Percentiles rank a stretch among this genome's conserved stretches.
Evolutionary conservation across 2,329 filamentous ascomycete genomes (phyloP).

Genomic region (Chaetomium sp.): DNA sequence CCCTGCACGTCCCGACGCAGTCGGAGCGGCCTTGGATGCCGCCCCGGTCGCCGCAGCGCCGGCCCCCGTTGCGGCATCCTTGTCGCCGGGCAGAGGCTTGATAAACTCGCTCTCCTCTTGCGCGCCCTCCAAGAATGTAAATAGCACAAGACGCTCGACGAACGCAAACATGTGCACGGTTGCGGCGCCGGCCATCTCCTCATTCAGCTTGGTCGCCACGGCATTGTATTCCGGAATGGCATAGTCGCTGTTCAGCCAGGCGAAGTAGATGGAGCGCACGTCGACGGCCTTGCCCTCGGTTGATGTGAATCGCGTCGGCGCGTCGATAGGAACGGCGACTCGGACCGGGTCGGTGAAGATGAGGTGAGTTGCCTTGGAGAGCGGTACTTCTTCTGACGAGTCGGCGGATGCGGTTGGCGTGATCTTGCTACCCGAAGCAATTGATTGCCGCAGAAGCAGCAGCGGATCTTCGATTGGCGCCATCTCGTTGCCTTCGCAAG

Average conservation of each 20-base stretch:
- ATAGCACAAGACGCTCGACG: conserved; percentile 86
- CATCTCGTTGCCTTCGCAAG: conserved; percentile 46
- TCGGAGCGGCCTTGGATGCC: conserved; percentile 44
- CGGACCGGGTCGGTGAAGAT: conserved; percentile 67
- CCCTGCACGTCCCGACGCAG: conserved; percentile 54
- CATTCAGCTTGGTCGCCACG: conserved; percentile 77
- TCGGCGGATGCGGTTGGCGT: conserved; percentile 73
- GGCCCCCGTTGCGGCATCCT: conserved; percentile 46
- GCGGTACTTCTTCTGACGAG: conserved; percentile 58
- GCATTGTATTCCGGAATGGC: conserved; percentile 90
- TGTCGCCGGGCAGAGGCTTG: conserved; percentile 73
- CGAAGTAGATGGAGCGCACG: conserved; percentile 92
- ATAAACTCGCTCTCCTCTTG: conserved; percentile 93
- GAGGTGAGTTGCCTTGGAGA: conserved; percentile 77
- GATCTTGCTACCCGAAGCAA: conserved; percentile 69
- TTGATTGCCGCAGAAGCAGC: conserved; percentile 79
- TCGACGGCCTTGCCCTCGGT: conserved; percentile 69
- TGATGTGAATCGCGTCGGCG: conserved; percentile 85
- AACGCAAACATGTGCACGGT: conserved; percentile 87
- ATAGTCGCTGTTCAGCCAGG: conserved; percentile 90
- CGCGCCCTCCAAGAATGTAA: conserved; percentile 90
- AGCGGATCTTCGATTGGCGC: conserved; percentile 72
- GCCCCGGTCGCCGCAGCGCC: conserved; percentile 43
- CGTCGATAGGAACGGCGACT: conserved; percentile 67
- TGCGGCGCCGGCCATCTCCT: conserved; percentile 68